These are phyloP conservation scores for Paramyrothecium sp. DNA, from an alignment of 2,329 filamentous ascomycete species.

Conservation along the genomic window DNA sequence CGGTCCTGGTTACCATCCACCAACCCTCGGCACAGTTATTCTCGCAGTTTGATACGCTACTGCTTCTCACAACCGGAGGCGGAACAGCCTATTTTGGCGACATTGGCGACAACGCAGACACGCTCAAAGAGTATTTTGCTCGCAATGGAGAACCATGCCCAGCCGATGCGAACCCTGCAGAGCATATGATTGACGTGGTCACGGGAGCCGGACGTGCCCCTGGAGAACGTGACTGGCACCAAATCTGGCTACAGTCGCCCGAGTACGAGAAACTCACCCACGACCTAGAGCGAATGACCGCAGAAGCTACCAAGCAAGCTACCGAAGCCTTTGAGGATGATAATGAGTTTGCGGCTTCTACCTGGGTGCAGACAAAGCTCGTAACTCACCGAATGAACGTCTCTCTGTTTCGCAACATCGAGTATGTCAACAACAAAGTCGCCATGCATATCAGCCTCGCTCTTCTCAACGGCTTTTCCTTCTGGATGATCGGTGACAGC, in stretches of 20 bases:
- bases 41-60: conserved; percentile 8
- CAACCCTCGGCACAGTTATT: conserved; percentile 45
- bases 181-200: conserved; percentile 40
- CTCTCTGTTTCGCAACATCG: conserved; percentile 61
- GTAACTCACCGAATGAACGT: conserved; percentile 60
- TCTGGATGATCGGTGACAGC: conserved; percentile 41
- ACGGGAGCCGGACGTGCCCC: conserved; percentile 6
- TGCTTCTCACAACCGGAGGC: conserved; percentile 11
- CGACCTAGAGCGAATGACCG: conserved; percentile 62
- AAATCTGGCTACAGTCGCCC: conserved; percentile 63
- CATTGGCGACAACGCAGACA: conserved; percentile 8
- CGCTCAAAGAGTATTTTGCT: conserved; percentile 44
- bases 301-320: conserved; percentile 44
- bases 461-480: conserved; percentile 45
- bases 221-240: conserved; percentile 53
- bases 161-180: conserved; percentile 35
- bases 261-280: conserved; percentile 51
- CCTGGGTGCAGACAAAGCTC: conserved; percentile 58
- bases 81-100: conserved; percentile 5
- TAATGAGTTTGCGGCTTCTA: conserved; percentile 68
- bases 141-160: conserved; percentile 42
- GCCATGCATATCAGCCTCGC: conserved; percentile 35
- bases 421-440: conserved; percentile 62
- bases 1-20: conserved; percentile 60
- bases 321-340: conserved; percentile 41